Evolutionary conservation across 306 rosid genomes (phyloP).

Genomic region (peach (Prunus persica)): Prunus_persica_NCBIv2 NC_034016.1:1772501-1773000

Average conservation of each 20-base stretch:
- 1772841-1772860: conserved; percentile 82
- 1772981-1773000: conserved; percentile 58
- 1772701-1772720: conserved; percentile 40
- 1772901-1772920: conserved; percentile 65
- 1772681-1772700: conserved; percentile 68
- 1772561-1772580: conserved; percentile 51
- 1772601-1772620: conserved; percentile 63
- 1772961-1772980: conserved; percentile 56
- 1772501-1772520: conserved; percentile 48
- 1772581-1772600: conserved; percentile 46
- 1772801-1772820: conserved; percentile 52
- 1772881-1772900: conserved; percentile 73
- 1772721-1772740: conserved; percentile 83
- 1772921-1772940: conserved; percentile 83
- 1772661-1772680: conserved; percentile 63
- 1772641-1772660: conserved; percentile 65
- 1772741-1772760: conserved; percentile 80
- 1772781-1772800: conserved; percentile 64
- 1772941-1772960: conserved; percentile 54
- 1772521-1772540: conserved; percentile 65
- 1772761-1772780: conserved; percentile 43
- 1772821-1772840: conserved; percentile 76
- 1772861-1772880: conserved; percentile 55
- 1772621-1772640: conserved; percentile 82
- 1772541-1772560: conserved; percentile 67